These are phyloP conservation scores for Kuraishia floccosa DNA, from an alignment of 805 yeast species.

Conservation along the genomic window DNA sequence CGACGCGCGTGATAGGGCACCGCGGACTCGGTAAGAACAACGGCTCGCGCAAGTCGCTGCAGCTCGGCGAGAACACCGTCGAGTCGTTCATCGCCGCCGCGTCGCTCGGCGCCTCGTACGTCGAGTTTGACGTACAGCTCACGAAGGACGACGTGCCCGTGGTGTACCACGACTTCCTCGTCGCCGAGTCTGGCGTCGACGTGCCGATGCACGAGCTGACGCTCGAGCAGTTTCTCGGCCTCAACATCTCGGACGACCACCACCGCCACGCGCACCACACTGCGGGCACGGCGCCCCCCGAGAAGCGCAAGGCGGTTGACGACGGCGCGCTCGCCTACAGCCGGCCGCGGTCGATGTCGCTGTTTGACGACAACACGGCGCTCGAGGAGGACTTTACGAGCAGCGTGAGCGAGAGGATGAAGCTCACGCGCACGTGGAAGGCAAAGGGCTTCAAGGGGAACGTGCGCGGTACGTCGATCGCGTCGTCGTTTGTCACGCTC, in stretches of 20 bases:
- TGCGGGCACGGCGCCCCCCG: slow-evolving; percentile 3
- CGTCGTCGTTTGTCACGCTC: slow-evolving; percentile 84
- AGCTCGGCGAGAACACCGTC: slow-evolving; percentile 90
- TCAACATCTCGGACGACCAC: slow-evolving; percentile 20
- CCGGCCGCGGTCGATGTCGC: slow-evolving; percentile 24
- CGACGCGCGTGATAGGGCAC: slow-evolving; percentile 91
- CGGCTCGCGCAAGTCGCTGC: slow-evolving; percentile 61
- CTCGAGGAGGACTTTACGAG: slow-evolving; percentile 23
- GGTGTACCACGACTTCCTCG: slow-evolving; percentile 87
- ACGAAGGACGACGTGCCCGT: slow-evolving; percentile 90
- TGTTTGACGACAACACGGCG: slow-evolving; percentile 16
- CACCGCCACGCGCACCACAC: slow-evolving; percentile 3
- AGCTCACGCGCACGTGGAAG: slow-evolving; percentile 81
- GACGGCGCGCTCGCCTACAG: slow-evolving; percentile 16
- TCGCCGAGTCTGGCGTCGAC: slow-evolving; percentile 92
- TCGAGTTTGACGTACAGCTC: slow-evolving; percentile 92
- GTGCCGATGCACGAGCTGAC: slow-evolving; percentile 93
- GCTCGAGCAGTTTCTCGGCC: slow-evolving; percentile 71
- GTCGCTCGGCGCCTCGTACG: slow-evolving; percentile 90
- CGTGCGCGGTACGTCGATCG: slow-evolving; percentile 77
- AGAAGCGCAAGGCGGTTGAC: slow-evolving; percentile 13
- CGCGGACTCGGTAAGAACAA: slow-evolving; percentile 89
- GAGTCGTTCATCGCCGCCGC: slow-evolving; percentile 96
- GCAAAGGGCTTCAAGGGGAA: slow-evolving; percentile 87
- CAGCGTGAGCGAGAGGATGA: slow-evolving; percentile 53